phyloP scores from a whole-genome alignment of 768 basidiomycete genomes.

The Terana coerulea region DNA sequence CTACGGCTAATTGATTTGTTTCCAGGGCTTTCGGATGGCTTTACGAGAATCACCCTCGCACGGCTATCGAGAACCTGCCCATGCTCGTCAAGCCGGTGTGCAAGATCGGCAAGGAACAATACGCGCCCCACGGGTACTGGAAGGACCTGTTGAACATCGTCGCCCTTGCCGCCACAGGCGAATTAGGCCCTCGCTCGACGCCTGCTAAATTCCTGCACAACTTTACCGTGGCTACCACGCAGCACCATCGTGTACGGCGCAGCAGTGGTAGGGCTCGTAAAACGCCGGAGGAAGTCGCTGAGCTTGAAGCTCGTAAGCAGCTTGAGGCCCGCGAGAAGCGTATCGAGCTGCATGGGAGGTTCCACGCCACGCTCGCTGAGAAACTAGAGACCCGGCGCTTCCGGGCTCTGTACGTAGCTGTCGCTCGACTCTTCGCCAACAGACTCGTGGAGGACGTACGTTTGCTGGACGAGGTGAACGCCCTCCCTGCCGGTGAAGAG shows the following conservation, averaged over 20 bases:
- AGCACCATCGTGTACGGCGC: conserved; percentile 17
- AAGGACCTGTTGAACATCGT: conserved; percentile 73
- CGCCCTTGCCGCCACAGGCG: conserved; percentile 49
- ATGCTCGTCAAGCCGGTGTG: conserved; percentile 52
- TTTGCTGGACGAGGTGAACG: conserved; percentile 33
- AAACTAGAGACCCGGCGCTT: conserved; percentile 48
- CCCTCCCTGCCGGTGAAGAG: conserved; percentile 29
- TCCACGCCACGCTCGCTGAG: conserved; percentile 34
- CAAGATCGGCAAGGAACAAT: conserved; percentile 23
- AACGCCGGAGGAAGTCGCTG: conserved; percentile 16
- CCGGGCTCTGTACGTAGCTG: conserved; percentile 58
- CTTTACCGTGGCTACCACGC: too few relatives aligned
- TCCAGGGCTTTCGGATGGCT: conserved; percentile 61
- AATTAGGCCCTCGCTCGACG: conserved; percentile 33
- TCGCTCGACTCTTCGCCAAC: conserved; percentile 56
- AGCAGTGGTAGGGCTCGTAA: not conserved
- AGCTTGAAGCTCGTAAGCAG: conserved; percentile 19
- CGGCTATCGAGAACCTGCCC: conserved; percentile 59
- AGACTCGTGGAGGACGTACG: conserved; percentile 47
- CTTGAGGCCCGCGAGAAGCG: conserved; percentile 1
- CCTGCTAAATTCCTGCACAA: too few relatives aligned
- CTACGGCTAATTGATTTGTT: not conserved
- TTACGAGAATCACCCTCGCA: conserved; percentile 63
- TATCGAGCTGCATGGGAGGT: conserved; percentile 16
- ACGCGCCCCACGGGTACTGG: conserved; percentile 62